A percentile compares a stretch with the other conserved stretches of the same genome.
These are phyloP conservation scores for Plectosphaerella cucumerina DNA, from an alignment of 2,329 filamentous ascomycete species.

Conservation along the genomic window DNA sequence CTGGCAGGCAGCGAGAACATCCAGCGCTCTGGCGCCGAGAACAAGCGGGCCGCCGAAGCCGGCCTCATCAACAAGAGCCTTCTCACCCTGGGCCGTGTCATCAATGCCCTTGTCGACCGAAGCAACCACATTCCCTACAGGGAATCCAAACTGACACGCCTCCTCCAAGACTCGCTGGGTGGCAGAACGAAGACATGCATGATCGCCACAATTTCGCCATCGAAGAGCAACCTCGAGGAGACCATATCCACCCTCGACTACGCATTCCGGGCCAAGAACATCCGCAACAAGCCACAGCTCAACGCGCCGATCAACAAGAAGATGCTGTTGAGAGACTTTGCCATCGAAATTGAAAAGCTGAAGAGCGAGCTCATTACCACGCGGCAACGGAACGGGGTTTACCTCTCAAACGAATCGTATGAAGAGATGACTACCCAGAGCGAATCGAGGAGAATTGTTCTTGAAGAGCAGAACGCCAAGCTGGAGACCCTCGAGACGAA, in stretches of 20 bases:
- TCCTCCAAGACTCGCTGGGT: conserved; percentile 75
- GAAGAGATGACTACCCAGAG: conserved; percentile 90
- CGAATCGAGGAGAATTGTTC: conserved; percentile 85
- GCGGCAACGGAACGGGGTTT: conserved; percentile 90
- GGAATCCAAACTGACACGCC: conserved; percentile 91
- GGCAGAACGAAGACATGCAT: conserved; percentile 98
- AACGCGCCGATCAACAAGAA: conserved; percentile 93
- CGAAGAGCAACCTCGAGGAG: conserved; percentile 92
- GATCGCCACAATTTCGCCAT: conserved; percentile 92
- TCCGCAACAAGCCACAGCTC: conserved; percentile 93
- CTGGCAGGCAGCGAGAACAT: conserved; percentile 97
- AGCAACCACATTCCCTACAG: conserved; percentile 84
- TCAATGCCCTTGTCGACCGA: conserved; percentile 92
- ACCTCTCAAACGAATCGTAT: conserved; percentile 81
- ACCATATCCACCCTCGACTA: conserved; percentile 98
- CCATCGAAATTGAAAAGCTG: conserved; percentile 86
- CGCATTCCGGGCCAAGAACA: conserved; percentile 96
- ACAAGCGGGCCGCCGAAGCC: conserved; percentile 93
- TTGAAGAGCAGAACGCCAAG: conserved; percentile 87
- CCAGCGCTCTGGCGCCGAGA: conserved; percentile 92
- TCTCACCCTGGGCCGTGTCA: conserved; percentile 89
- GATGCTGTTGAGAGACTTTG: conserved; percentile 85
- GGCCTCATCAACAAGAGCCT: conserved; percentile 98
- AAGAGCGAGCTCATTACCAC: conserved; percentile 93
- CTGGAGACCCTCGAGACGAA: conserved; percentile 91